Evolutionary conservation across 352 stramenopile genomes (phyloP).

Genomic region (Globisporangium okanoganense): DNA sequence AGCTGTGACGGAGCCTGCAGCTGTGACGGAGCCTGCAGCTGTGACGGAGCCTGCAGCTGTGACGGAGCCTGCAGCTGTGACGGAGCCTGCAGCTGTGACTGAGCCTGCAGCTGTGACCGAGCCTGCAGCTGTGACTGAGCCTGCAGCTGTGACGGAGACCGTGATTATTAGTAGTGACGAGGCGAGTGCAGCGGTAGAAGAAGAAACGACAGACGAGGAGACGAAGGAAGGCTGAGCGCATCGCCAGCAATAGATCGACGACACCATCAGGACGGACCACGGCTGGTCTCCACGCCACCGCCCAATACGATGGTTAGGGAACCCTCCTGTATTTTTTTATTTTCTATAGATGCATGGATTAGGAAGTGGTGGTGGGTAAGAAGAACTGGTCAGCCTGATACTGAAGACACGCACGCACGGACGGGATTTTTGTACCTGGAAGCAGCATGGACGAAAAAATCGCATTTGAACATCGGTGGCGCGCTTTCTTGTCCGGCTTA

Average conservation of each 20-base stretch:
- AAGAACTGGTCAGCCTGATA: constrained; percentile 4
- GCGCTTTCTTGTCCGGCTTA: no score
- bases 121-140: constrained; percentile 12
- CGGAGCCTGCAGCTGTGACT: no score
- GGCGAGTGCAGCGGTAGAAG: constrained; percentile 14
- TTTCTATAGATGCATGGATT: constrained; percentile 13
- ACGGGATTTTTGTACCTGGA: constrained; percentile 7
- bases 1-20: constrained; percentile 20
- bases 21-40: constrained; percentile 12
- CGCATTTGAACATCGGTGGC: not conserved
- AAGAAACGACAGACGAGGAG: constrained; percentile 6
- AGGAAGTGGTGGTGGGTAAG: constrained; percentile 7
- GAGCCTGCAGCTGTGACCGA: constrained; percentile 4
- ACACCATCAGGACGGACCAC: no score
- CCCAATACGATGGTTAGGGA: no score
- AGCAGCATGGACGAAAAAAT: not conserved
- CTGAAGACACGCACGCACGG: constrained; percentile 15
- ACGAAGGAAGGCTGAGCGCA: constrained; percentile 11
- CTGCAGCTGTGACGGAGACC: constrained; percentile 17
- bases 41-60: constrained; percentile 1
- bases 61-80: not conserved
- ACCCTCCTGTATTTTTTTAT: constrained; percentile 13
- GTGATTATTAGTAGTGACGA: constrained; percentile 16
- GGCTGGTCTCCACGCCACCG: no score
- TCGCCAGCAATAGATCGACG: constrained; percentile 15